phyloP scores from a whole-genome alignment of 768 basidiomycete species.

The Hericium alpestre region DNA sequence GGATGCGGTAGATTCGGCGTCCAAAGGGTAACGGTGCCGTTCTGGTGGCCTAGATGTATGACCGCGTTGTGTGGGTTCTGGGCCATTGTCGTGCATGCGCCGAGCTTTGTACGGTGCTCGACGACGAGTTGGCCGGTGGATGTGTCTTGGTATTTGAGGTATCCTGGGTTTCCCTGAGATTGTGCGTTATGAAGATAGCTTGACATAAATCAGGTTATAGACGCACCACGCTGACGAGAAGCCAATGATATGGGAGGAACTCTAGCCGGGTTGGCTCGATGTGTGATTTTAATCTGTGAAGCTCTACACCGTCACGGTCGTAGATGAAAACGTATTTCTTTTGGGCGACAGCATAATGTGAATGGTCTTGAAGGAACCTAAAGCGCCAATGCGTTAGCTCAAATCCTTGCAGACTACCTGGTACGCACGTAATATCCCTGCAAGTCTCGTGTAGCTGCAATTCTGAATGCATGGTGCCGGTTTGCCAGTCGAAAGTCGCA shows the following conservation, averaged over 20 bases:
- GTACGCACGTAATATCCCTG: conserved; percentile 77
- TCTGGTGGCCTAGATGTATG: conserved; percentile 88
- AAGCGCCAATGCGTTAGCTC: conserved; percentile 1
- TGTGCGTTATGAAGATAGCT: background rate
- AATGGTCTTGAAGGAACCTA: conserved; percentile 88
- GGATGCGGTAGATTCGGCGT: conserved; percentile 90
- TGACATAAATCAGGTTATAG: background rate
- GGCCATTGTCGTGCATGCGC: conserved; percentile 73
- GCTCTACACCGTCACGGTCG: conserved; percentile 85
- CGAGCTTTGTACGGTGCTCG: conserved; percentile 84
- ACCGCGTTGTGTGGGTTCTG: conserved; percentile 93
- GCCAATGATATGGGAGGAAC: conserved; percentile 93
- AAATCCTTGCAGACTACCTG: background rate
- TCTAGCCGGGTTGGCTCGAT: conserved; percentile 86
- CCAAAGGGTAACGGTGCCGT: conserved; percentile 94
- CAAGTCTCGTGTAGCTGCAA: conserved; percentile 85
- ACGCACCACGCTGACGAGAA: conserved; percentile 73
- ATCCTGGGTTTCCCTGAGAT: conserved; percentile 72
- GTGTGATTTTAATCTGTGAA: conserved; percentile 75
- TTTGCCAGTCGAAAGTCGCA: conserved; percentile 90
- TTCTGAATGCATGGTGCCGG: conserved; percentile 76
- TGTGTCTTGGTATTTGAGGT: conserved; percentile 93
- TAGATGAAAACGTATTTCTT: conserved; percentile 95
- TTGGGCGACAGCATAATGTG: conserved; percentile 90
- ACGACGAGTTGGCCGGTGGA: conserved; percentile 82